Percentiles rank a stretch among this genome's conserved stretches.
phyloP scores from a whole-genome alignment of 1,139 yeast genomes.

The Pichia sp. region DNA sequence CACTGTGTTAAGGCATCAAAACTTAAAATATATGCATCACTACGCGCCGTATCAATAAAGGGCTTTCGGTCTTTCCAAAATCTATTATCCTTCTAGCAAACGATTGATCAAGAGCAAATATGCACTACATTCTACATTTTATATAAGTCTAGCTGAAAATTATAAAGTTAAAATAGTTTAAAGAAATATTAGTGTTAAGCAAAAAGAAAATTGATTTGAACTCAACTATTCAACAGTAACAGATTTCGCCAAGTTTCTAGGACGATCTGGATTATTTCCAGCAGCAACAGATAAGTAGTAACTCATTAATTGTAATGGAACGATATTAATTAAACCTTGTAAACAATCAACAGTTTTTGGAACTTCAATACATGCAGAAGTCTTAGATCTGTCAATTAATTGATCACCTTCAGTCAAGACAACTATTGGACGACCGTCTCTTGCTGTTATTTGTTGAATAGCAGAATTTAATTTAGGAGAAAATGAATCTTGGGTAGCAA shows the following conservation, averaged over 20 bases:
- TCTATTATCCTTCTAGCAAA: too few relatives aligned
- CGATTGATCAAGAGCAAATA: too few relatives aligned
- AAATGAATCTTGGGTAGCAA: slow-evolving; percentile 95
- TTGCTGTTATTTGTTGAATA: slow-evolving; percentile 92
- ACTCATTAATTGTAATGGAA: slow-evolving; percentile 93
- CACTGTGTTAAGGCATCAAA: too few relatives aligned
- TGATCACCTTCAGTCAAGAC: slow-evolving; percentile 87
- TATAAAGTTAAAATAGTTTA: not conserved
- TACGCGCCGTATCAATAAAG: too few relatives aligned
- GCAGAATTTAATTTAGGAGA: slow-evolving; percentile 97
- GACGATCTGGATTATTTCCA: slow-evolving; percentile 97
- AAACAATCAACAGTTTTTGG: slow-evolving; percentile 96
- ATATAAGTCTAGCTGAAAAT: too few relatives aligned
- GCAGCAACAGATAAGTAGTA: slow-evolving; percentile 96
- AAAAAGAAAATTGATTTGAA: not conserved
- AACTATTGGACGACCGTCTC: slow-evolving; percentile 95
- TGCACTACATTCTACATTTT: too few relatives aligned
- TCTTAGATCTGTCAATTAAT: slow-evolving; percentile 47
- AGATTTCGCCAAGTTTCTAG: slow-evolving; percentile 96
- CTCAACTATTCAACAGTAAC: slow-evolving; percentile 78
- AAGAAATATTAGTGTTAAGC: too few relatives aligned
- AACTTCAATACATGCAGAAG: slow-evolving; percentile 71
- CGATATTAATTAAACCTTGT: slow-evolving; percentile 91
- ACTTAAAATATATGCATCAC: too few relatives aligned
- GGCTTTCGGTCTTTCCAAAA: too few relatives aligned